Conservation (phyloP, 2,329 filamentous ascomycete species). For the Trichoderma sp. region DNA sequence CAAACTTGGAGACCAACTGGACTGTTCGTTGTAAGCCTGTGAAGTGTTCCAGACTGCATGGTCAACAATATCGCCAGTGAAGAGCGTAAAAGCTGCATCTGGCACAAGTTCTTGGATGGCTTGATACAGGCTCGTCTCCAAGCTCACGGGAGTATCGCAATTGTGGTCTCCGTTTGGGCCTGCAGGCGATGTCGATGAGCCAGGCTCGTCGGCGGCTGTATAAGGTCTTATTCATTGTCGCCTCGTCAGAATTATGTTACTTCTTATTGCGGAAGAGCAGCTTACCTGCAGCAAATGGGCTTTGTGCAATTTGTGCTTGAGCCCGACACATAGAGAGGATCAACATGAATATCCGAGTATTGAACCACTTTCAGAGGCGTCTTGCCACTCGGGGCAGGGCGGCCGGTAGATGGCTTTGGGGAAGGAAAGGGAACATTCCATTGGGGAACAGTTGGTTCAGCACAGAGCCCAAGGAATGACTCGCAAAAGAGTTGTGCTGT, state of each 20-base stretch:
- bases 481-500: slow-evolving; percentile 55
- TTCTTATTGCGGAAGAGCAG: background rate
- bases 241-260: background rate
- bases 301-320: slow-evolving; percentile 58
- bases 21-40: slow-evolving; percentile 35
- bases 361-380: slow-evolving; percentile 57
- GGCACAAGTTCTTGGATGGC: slow-evolving; percentile 50
- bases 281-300: slow-evolving; percentile 59
- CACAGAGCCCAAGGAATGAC: slow-evolving; percentile 56
- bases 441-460: slow-evolving; percentile 47
- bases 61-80: slow-evolving; percentile 61
- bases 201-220: slow-evolving; percentile 49
- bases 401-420: slow-evolving; percentile 40
- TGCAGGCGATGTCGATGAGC: slow-evolving; percentile 51
- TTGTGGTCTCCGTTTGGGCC: slow-evolving; percentile 55
- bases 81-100: slow-evolving; percentile 56
- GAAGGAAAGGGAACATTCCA: slow-evolving; percentile 49
- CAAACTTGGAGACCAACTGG: slow-evolving; percentile 31
- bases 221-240: slow-evolving; percentile 43
- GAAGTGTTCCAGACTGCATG: slow-evolving; percentile 53
- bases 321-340: slow-evolving; percentile 56
- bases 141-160: slow-evolving; percentile 53
- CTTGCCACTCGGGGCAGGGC: slow-evolving; percentile 47
- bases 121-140: slow-evolving; percentile 58
- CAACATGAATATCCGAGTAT: slow-evolving; percentile 62